phyloP scores from a whole-genome alignment of 108 stramenopile species.

The Stephanodiscus minutulus region DNA sequence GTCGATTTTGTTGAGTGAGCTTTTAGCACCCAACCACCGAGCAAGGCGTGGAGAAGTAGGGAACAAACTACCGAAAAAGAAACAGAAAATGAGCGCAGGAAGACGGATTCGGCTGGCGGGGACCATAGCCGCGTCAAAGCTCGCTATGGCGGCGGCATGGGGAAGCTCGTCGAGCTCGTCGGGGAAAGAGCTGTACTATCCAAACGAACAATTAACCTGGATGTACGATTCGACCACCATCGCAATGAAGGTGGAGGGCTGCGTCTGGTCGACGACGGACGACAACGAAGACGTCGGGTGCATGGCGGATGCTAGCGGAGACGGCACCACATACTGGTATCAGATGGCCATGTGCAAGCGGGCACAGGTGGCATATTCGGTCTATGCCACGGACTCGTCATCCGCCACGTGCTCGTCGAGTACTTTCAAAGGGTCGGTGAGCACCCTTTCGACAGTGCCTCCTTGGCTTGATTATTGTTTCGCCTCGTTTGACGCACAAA shows the following conservation, averaged over 20 bases:
- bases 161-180: conserved; percentile 26
- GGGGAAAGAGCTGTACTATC: conserved; percentile 44
- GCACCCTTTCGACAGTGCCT: conserved; percentile 11
- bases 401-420: conserved; percentile 52
- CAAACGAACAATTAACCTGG: conserved; percentile 59
- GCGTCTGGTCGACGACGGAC: conserved; percentile 66
- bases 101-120: conserved; percentile 17
- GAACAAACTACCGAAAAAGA: not conserved
- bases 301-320: conserved; percentile 63
- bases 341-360: conserved; percentile 85
- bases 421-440: conserved; percentile 78
- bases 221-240: conserved; percentile 53
- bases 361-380: conserved; percentile 79
- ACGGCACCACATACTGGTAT: conserved; percentile 87
- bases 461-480: not conserved
- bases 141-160: conserved; percentile 31
- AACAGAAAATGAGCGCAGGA: conserved; percentile 9
- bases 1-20: too few species aligned
- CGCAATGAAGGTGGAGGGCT: conserved; percentile 75
- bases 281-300: conserved; percentile 76
- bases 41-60: too few species aligned
- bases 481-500: not conserved
- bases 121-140: conserved; percentile 8
- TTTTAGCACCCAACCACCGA: too few species aligned
- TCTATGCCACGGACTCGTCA: conserved; percentile 60